A percentile compares a stretch with the other conserved stretches of the same genome.
phyloP scores from a whole-genome alignment of 1,139 yeast genomes.

The Protomyces macrosporus region DNA sequence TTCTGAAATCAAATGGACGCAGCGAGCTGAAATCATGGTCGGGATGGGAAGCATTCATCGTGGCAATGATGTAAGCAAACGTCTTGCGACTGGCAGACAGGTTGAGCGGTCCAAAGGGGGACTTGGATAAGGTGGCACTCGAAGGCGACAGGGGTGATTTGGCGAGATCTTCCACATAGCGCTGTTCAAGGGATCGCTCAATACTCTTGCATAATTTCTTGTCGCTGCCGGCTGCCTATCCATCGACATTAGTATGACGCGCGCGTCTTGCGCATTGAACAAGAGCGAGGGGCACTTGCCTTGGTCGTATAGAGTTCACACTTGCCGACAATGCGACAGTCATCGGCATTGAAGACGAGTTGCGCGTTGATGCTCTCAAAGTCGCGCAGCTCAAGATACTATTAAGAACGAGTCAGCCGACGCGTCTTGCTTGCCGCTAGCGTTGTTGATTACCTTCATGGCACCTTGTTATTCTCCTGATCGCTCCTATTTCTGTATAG shows the following conservation, averaged over 20 bases:
- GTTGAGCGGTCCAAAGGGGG: conserved; percentile 92
- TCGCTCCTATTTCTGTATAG: too few relatives aligned
- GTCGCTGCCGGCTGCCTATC: conserved; percentile 71
- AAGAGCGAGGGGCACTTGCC: conserved; percentile 25
- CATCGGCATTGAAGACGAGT: conserved; percentile 79
- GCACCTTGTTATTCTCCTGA: too few relatives aligned
- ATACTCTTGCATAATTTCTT: conserved; percentile 80
- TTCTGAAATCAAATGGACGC: conserved; percentile 78
- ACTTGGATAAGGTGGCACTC: conserved; percentile 38
- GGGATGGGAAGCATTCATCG: conserved; percentile 85
- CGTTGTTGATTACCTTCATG: too few relatives aligned
- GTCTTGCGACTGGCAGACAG: conserved; percentile 78
- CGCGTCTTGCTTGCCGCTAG: too few relatives aligned
- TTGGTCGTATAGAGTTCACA: conserved; percentile 92
- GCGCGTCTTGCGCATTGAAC: background rate
- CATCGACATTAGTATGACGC: background rate
- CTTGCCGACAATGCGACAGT: conserved; percentile 83
- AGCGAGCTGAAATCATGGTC: conserved; percentile 88
- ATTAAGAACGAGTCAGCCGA: background rate
- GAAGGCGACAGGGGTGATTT: conserved; percentile 18
- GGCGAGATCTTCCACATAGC: conserved; percentile 22
- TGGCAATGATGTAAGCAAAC: conserved; percentile 85
- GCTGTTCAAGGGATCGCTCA: conserved; percentile 57
- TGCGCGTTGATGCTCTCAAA: conserved; percentile 52
- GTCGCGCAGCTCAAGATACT: conserved; percentile 22